Evolutionary conservation across 202 grass and related monocot genomes (phyloP).

Genomic region (Schoenoplectus tabernaemontani): DNA sequence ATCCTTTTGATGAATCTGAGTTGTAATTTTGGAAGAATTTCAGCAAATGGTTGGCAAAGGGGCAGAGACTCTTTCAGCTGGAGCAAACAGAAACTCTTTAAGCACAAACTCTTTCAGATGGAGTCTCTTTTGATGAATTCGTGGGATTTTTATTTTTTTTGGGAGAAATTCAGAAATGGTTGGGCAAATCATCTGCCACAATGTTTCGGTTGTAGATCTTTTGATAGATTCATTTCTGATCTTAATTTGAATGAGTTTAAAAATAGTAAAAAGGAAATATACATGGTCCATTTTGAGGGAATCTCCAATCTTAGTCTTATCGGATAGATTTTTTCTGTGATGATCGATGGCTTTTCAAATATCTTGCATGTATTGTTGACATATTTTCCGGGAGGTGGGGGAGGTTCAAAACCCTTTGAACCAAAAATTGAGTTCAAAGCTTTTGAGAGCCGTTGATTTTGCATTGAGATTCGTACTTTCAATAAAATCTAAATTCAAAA

Average conservation of each 20-base stretch:
- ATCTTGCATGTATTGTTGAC: neutral
- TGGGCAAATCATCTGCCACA: neutral
- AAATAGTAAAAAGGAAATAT: neutral
- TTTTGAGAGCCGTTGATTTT: too few relatives aligned
- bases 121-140: neutral
- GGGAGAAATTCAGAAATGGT: neutral
- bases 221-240: neutral
- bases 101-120: too few relatives aligned
- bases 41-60: neutral
- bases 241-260: neutral
- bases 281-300: too few relatives aligned
- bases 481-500: too few relatives aligned
- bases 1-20: neutral
- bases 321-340: neutral
- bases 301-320: neutral
- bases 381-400: too few relatives aligned
- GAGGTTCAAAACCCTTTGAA: too few relatives aligned
- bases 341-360: neutral
- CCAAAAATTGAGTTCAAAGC: too few relatives aligned
- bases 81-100: too few relatives aligned
- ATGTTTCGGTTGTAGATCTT: neutral
- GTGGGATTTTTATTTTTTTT: too few relatives aligned
- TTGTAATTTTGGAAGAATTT: neutral
- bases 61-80: too few relatives aligned
- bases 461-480: too few relatives aligned